Base-by-base conservation (phyloP, 2,329 filamentous ascomycete species). In the Corynespora cassiicola region DNA sequence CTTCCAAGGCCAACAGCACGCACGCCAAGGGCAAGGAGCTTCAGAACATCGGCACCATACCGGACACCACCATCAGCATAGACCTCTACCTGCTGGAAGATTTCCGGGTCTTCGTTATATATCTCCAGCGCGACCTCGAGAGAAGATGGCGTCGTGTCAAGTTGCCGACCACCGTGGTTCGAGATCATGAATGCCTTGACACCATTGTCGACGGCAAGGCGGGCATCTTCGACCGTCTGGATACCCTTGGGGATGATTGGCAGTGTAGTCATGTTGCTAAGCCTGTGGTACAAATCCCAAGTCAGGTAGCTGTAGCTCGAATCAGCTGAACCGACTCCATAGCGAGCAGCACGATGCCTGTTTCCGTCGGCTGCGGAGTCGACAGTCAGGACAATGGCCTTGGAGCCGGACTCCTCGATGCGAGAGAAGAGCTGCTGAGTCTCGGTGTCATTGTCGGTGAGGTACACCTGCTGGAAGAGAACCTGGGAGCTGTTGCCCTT, bases 101-200 rank as follows among this genome's bases (percentile, higher is more conserved):
- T 59, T 11, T 67, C 61, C 0, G 69, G 69, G 11, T 56, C 66
- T 10, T 63, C 40, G n/a, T 80, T 83, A 65, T 88, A 85, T 36
- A 90, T 85, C 45, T 90, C 87, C 7, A 88, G 80, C 4, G 87
- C 87, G 33, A 92, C 82, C 56, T 94, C 88, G 8, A 86, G 82
- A 1, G 86, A 81, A 0, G 80, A 86, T 0, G 86, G 84, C 3
- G 77, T 74, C n/a, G 75, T 31, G 65, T 72, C 69, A 34, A 69
- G 56, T 31, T 66, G 63, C 30, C 70, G 61, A 8, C 69, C 70
- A 14, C 70, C 70, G 48, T 72, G 69, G 54, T 73, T 73, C 31
- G 66, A 70, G 28, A 73, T 54, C 50, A 66, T 70, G 35, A 71
- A 66, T 3, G 69, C 69, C 18, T 61, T 61, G 7, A 57, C 65